phyloP scores from a whole-genome alignment of 225 moss, liverwort and hornwort genomes.

The Asterella californica region DNA sequence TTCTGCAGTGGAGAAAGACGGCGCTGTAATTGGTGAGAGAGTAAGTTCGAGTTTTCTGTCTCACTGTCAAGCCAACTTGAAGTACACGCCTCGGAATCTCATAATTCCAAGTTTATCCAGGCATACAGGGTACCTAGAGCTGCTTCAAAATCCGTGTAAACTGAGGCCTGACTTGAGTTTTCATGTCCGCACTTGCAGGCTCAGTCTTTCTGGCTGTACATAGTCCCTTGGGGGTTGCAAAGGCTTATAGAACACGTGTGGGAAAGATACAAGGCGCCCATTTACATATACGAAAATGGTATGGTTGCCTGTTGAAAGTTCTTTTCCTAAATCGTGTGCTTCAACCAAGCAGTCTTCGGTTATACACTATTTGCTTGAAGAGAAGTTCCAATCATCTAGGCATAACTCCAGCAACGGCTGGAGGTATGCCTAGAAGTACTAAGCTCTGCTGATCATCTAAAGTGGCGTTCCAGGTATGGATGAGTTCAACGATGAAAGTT shows the following conservation, averaged over 20 bases:
- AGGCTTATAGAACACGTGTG: slow-evolving; percentile 49
- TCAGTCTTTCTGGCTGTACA: slow-evolving; percentile 48
- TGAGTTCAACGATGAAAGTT: slow-evolving; percentile 23
- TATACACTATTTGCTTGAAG: background rate
- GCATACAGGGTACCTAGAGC: background rate
- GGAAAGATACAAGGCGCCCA: slow-evolving; percentile 53
- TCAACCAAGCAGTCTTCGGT: too few relatives aligned
- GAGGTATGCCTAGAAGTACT: background rate
- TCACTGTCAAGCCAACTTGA: background rate
- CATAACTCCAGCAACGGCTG: background rate
- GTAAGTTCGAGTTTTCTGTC: slow-evolving; percentile 22
- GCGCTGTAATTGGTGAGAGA: slow-evolving; percentile 51
- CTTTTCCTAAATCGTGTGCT: background rate
- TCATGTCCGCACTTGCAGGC: slow-evolving; percentile 44
- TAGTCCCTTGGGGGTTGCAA: slow-evolving; percentile 54
- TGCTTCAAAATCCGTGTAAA: background rate
- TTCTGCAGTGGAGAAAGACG: slow-evolving; percentile 53
- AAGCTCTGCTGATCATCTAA: background rate
- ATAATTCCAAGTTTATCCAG: background rate
- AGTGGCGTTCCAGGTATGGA: slow-evolving; percentile 62
- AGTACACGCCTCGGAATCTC: background rate
- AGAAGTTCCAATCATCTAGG: background rate
- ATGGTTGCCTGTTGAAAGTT: background rate
- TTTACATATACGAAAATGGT: slow-evolving; percentile 70
- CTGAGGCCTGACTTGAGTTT: background rate